A percentile compares a stretch with the other conserved stretches of the same genome.
phyloP scores from a whole-genome alignment of 345 rosid species.

The Adansonia digitata region DNA sequence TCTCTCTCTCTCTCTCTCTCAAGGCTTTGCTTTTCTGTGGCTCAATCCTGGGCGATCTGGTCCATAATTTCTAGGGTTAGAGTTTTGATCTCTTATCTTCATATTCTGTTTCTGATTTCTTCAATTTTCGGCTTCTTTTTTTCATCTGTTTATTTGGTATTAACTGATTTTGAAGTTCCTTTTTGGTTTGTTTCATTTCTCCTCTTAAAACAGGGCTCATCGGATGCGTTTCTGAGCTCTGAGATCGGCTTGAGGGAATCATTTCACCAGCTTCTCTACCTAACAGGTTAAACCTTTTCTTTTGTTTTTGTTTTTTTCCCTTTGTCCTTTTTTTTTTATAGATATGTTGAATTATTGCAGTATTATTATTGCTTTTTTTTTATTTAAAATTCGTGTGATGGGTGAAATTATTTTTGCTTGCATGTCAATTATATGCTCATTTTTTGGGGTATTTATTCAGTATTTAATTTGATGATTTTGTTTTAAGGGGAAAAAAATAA shows the following conservation, averaged over 20 bases:
- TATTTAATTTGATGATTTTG: not conserved
- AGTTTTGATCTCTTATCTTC: not conserved
- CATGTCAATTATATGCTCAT: not conserved
- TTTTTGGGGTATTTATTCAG: not conserved
- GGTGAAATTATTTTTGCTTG: not conserved
- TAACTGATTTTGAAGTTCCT: not conserved
- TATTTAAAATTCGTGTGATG: not conserved
- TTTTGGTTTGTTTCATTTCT: not conserved
- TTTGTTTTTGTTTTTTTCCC: too few relatives aligned
- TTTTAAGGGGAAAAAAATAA: not conserved
- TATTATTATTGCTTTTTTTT: not conserved
- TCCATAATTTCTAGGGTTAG: slow-evolving; percentile 6
- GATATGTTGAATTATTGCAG: not conserved
- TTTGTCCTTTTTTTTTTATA: not conserved
- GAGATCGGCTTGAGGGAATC: not conserved
- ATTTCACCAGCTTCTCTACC: not conserved
- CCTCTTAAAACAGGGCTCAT: slow-evolving; percentile 6
- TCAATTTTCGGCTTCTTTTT: not conserved
- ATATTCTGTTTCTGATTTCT: not conserved
- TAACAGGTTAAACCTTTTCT: not conserved
- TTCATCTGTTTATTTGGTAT: not conserved
- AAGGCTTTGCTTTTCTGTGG: not conserved
- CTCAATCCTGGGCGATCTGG: slow-evolving; percentile 11
- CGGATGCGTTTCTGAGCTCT: slow-evolving; percentile 10
- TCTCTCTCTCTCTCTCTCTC: not conserved